A percentile compares a stretch with the other conserved stretches of the same genome.
Conservation (phyloP, 1,284 basidiomycete species). For the Ganoderma multipileum region DNA sequence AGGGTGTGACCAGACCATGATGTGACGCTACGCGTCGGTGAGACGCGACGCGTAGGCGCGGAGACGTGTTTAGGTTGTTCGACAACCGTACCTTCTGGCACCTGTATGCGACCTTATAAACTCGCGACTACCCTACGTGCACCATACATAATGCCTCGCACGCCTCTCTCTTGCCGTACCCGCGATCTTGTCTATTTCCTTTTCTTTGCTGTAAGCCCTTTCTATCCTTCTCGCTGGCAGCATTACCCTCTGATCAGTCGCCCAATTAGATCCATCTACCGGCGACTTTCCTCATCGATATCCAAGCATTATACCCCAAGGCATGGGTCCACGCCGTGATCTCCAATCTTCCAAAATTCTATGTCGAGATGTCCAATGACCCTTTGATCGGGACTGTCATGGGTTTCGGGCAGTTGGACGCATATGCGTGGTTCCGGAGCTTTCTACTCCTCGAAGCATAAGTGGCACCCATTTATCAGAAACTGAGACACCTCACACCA, state of each 20-base stretch:
- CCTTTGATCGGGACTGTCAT: constrained; percentile 65
- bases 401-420: constrained; percentile 43
- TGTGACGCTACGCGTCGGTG: constrained; percentile 1
- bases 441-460: constrained; percentile 66
- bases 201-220: constrained; percentile 62
- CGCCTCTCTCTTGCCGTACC: constrained; percentile 58
- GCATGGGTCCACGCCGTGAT: constrained; percentile 54
- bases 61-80: neutral
- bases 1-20: neutral
- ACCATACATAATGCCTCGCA: constrained; percentile 34
- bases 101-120: neutral
- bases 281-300: constrained; percentile 68
- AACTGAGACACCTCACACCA: neutral
- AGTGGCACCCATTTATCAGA: constrained; percentile 11
- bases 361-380: constrained; percentile 62
- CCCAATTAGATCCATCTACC: constrained; percentile 63
- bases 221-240: neutral
- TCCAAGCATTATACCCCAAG: constrained; percentile 72
- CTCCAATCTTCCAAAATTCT: constrained; percentile 49
- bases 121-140: neutral
- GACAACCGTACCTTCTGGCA: neutral
- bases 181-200: constrained; percentile 67
- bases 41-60: neutral
- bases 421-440: constrained; percentile 70
- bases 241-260: neutral